Base-by-base conservation (phyloP, 257 asterid species). In the Agastache rugosa region DNA sequence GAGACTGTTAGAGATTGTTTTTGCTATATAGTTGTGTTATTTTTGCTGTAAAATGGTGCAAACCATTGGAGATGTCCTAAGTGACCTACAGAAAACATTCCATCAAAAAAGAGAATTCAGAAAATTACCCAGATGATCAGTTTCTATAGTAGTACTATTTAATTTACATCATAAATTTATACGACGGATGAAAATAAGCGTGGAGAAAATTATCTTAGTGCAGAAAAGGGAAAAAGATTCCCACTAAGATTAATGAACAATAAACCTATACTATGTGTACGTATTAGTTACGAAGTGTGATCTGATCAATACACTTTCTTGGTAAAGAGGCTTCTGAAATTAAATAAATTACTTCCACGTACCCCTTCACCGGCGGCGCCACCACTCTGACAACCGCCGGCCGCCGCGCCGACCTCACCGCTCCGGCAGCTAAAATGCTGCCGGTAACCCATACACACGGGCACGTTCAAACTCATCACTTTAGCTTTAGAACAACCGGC, bases 381-480 rank as follows among this genome's bases (percentile, higher is more conserved):
- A 37, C 83, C 83, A 42, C 41, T 62, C 37, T 29, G 85, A 3
- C 8, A 69, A 73, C 23, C 75, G 72, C 83, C 2, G 64, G 72
- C 15, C 5, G 71, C 74, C 0, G 79, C 77, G 20, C 84, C 77
- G 51, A 53, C 80, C 69, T 79, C 85, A 19, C 82, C 86, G 16
- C 87, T 82, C 50, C 86, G 76, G 50, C 99, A 94, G 63, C 97
- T 83, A 80, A 86, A 81, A 14, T 87, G 87, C 34, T 82, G 78
- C 72, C 96, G 79, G 79, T 90, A 92, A 1, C 97, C 98, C 15
- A 92, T 87, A 51, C 98, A 93, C 91, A 82, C 89, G 0, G 98
- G 97, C 4, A 90, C 96, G 20, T 90, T 92, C 85, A 90, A 63
- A 19, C 81, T 86, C 73, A 92, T 75, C 0, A 78, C 92, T 76